phyloP scores from a whole-genome alignment of 2,329 filamentous ascomycete genomes.

The Monilinia fructigena region DNA sequence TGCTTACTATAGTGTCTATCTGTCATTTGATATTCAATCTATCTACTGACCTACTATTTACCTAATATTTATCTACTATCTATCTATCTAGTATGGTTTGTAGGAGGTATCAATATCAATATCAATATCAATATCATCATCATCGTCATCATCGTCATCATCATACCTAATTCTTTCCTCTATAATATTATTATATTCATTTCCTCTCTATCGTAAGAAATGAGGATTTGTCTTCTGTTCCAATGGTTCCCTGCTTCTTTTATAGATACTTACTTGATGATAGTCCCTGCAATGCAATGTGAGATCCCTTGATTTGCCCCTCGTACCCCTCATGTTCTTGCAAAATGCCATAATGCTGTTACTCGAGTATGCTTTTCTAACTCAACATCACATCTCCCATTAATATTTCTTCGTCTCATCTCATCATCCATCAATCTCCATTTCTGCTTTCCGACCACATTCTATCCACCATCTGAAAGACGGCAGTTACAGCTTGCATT shows the following conservation, averaged over 20 bases:
- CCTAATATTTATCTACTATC: no score
- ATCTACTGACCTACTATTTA: no score
- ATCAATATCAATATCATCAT: no score
- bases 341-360: constrained; percentile 27
- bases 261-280: background rate
- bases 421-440: constrained; percentile 20
- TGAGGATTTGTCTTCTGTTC: background rate
- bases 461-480: constrained; percentile 86
- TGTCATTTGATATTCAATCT: no score
- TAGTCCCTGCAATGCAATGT: background rate
- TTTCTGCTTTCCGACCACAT: constrained; percentile 63
- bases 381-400: background rate
- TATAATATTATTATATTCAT: no score
- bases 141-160: no score
- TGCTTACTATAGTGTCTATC: no score
- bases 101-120: no score
- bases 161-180: no score
- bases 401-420: background rate
- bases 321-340: constrained; percentile 14
- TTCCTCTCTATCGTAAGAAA: no score
- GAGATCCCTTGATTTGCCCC: constrained; percentile 10
- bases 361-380: constrained; percentile 20
- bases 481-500: constrained; percentile 78
- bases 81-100: no score
- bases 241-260: background rate